Percentiles rank a stretch among this genome's conserved stretches.
phyloP scores from a whole-genome alignment of 2,329 filamentous ascomycete species.

The Colletotrichum sojae region DNA sequence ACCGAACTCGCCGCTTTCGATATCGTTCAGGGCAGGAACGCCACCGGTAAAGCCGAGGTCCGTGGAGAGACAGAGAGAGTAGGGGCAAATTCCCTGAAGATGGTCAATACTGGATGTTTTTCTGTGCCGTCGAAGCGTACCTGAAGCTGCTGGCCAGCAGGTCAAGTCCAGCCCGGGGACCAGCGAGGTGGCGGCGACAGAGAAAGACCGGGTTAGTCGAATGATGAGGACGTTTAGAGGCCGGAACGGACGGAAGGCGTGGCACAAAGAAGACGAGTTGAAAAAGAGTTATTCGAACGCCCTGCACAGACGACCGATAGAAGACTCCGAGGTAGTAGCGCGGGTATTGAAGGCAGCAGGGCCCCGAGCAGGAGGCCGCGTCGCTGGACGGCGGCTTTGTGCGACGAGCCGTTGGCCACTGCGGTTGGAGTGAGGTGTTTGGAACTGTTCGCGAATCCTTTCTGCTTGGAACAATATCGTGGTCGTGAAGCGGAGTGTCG shows the following conservation, averaged over 20 bases:
- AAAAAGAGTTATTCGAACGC: constrained; percentile 6
- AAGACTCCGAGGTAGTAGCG: background rate
- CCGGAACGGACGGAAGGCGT: constrained; percentile 5
- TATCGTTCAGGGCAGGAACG: background rate
- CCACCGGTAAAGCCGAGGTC: background rate
- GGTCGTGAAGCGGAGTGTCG: constrained; percentile 1
- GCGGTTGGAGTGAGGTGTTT: background rate
- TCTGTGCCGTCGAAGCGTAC: background rate
- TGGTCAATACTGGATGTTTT: too few species aligned
- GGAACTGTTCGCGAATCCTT: background rate
- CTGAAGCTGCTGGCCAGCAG: background rate
- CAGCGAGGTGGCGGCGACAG: background rate
- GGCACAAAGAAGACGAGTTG: constrained; percentile 4
- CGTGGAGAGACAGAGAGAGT: background rate
- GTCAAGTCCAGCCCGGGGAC: constrained; percentile 8
- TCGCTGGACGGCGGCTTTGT: constrained; percentile 18
- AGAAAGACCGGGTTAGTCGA: constrained; percentile 11
- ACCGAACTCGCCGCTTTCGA: background rate
- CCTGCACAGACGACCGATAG: constrained; percentile 5
- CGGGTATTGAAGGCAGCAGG: constrained; percentile 14
- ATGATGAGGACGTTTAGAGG: background rate
- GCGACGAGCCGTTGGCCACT: constrained; percentile 30
- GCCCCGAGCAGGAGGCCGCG: constrained; percentile 12
- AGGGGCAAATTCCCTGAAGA: too few species aligned
- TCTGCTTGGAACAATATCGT: background rate